Base-by-base conservation (phyloP, 2,329 filamentous ascomycete species). In the Cucurbitaria berberidis region DNA sequence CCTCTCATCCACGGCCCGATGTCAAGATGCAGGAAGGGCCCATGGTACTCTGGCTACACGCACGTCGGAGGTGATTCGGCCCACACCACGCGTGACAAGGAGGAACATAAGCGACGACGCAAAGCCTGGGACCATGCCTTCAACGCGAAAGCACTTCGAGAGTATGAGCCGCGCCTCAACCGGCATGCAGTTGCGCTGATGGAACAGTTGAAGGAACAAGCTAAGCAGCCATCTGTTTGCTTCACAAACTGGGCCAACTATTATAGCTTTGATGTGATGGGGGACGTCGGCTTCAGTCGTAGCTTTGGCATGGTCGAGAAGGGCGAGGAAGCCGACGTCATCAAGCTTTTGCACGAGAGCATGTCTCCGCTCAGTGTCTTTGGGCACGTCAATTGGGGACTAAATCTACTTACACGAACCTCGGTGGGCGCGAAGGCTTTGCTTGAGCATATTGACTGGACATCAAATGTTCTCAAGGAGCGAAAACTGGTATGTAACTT, bases 251-350 rank as follows among this genome's bases (percentile, higher is more conserved):
- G 70, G 72, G 49, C 69, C 18, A 71, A 76, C 44, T 80, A 73
- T 56, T 74, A 80, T 49, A 74, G 75, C 45, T 78, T 82, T 51
- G 81, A 82, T 53, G 73, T 82, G 21, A 81, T 83, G 75, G 78
- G 77, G 6, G 78, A 80, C 47, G 61, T 80, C 10, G 74, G 70
- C 9, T 77, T 78, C 48, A 77, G 70, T 18, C 74, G 76, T 48
- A 67, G 73, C 36, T 77, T 80, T 60, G 66, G 67, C 21, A 76
- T 77, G 68, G 7, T 72, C 6, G 57, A 69, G 29, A 69, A 66
- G 27, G 70, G 68, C 2, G 48, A 69, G 43, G 64, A 72, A 45
- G 65, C 66, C 21, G 32, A 57, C 4, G 45, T 68, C 16, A 72
- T 73, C 46, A 65, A 62, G 29, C 43, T 63, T 5, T 30, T 72